Evolutionary conservation across 78 protist genomes (phyloP), one percentile per base, ranked within the genome.

Genomic region (Dictyostelium brefeldianum): DNA sequence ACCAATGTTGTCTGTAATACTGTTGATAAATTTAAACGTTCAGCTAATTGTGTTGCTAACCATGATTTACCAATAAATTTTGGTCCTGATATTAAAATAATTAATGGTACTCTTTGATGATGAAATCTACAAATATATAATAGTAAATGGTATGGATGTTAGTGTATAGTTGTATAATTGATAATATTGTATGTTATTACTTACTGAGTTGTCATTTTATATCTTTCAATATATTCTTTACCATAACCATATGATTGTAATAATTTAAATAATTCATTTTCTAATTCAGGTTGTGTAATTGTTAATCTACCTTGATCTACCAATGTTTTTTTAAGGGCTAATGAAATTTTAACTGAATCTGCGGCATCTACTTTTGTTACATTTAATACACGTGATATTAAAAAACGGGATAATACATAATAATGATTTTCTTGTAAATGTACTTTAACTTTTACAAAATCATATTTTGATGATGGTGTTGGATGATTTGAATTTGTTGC

Each of bases 291-390:
- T 36, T 87, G 93, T 5, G 85, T 78, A 29, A 87, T 57, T 15
- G 77, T 59, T 10, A 87, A 50, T 17, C 93, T 22, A 29, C 93
- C 93, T 77, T 87, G 93, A 29, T 87, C 93, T 1, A 87, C 93
- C 4, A 87, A n/a, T 5, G 75, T 80, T 29, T 87, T 87, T 50
- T 87, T 87, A 9, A 87, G 47, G 2, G 79, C 93, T 22, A 87
- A 48, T 17, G 93, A 87, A 6, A 87, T 87, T 70, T 87, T 87
- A 43, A 87, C 93, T 20, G 93, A 87, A 12, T 87, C 93, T 3
- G 93, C 93, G 4, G 93, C 93, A 87, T 87, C 93, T 15, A 87
- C 93, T 56, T 87, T 56, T 5, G 93, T 87, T 9, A 87, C 93
- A 64, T 87, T 87, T 67, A 87, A 70, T 50, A 87, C 93, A 27